Conservation (phyloP, 768 basidiomycete genomes). For the Pleurotus citrinopileatus region DNA sequence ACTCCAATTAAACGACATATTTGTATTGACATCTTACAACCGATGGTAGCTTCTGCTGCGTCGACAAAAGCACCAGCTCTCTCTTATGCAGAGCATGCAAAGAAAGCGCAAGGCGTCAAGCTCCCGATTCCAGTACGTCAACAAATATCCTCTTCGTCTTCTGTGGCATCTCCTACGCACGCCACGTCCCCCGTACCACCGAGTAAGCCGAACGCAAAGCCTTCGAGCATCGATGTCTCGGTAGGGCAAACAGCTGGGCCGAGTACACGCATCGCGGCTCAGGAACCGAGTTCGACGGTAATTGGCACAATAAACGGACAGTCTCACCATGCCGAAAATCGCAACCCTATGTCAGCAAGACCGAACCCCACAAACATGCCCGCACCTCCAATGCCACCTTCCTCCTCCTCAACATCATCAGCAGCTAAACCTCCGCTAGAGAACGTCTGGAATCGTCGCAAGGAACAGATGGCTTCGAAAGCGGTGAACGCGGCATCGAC, state of each 20-base stretch:
- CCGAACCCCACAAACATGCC: no score
- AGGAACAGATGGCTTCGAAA: constrained; percentile 22
- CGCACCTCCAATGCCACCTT: not conserved
- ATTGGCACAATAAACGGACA: constrained; percentile 11
- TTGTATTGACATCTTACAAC: not conserved
- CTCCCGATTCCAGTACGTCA: constrained; percentile 21
- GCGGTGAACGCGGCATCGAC: not conserved
- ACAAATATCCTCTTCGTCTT: constrained; percentile 7
- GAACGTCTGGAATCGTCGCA: constrained; percentile 30
- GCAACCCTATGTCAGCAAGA: no score
- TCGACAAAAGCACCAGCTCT: constrained; percentile 31
- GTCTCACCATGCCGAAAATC: constrained; percentile 17
- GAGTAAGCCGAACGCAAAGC: constrained; percentile 6
- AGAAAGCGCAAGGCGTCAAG: constrained; percentile 40
- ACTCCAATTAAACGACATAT: no score
- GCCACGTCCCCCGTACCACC: constrained; percentile 8
- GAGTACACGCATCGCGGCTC: constrained; percentile 1
- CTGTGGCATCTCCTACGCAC: constrained; percentile 4
- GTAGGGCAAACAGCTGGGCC: constrained; percentile 1
- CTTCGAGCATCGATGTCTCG: constrained; percentile 9
- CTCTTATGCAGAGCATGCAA: constrained; percentile 58
- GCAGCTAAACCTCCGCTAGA: constrained; percentile 17
- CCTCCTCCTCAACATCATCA: not conserved
- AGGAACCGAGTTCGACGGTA: not conserved
- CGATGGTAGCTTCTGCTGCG: constrained; percentile 8